These are phyloP conservation scores for Plicaturopsis crispa DNA, from an alignment of 768 basidiomycete genomes.

Conservation along the genomic window DNA sequence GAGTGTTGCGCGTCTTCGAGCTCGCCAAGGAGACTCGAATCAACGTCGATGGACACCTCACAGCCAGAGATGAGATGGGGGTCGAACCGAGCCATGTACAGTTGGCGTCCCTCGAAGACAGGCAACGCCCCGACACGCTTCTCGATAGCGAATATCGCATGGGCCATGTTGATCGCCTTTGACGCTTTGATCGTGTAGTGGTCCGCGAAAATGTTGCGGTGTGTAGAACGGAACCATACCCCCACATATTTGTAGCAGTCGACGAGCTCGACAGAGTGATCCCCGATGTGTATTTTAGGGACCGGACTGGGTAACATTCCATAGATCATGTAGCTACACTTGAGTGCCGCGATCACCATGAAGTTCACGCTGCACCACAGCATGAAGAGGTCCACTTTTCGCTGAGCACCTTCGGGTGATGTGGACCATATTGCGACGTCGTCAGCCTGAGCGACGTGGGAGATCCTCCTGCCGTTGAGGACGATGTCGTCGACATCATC, in stretches of 20 bases:
- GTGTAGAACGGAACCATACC: conserved; percentile 2
- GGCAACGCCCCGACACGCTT: conserved; percentile 10
- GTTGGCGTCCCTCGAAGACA: conserved; percentile 8
- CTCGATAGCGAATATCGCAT: conserved; percentile 12
- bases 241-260: conserved; percentile 12
- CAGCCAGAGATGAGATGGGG: conserved; percentile 16
- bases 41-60: conserved; percentile 12
- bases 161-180: conserved; percentile 10
- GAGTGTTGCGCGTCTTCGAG: conserved; percentile 12
- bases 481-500: conserved; percentile 4
- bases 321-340: conserved; percentile 15
- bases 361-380: conserved; percentile 18
- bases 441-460: conserved; percentile 19
- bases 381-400: conserved; percentile 9
- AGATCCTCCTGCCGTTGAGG: conserved; percentile 10
- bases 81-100: conserved; percentile 16
- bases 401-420: conserved; percentile 11
- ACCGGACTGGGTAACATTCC: conserved; percentile 8
- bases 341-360: conserved; percentile 17
- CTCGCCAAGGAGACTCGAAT: conserved; percentile 1
- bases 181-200: conserved; percentile 12
- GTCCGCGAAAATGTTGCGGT: conserved; percentile 5
- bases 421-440: conserved; percentile 16
- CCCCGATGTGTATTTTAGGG: conserved; percentile 1
- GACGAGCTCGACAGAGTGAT: conserved; percentile 7